Base-by-base conservation (phyloP, 495 filamentous ascomycete genomes). In the Xylaria acuta region DNA sequence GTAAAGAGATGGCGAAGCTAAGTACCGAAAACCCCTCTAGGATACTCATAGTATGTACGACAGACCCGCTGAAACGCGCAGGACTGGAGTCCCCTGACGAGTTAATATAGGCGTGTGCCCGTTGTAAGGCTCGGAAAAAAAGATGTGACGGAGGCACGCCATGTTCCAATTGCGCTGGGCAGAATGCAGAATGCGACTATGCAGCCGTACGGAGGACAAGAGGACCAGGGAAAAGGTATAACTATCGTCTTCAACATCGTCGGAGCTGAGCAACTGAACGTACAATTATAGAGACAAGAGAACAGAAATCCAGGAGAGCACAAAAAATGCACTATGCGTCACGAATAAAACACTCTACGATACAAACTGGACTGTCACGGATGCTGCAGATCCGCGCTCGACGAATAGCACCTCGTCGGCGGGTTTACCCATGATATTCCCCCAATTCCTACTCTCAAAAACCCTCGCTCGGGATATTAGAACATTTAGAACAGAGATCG, bases 111-210 rank as follows among this genome's bases (percentile, higher is more conserved):
- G 65, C 65, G 0, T 68, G 65, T 32, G 20, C 20, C 20, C 47
- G 47, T 6, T 68, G 65, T n/a, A 68, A 68, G 65, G 14, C n/a
- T 40, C 65, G 45, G 32, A 83, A 81, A 74, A 77, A 80, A 43
- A 80, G 78, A 67, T 83, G 81, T 71, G 77, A 76, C 22, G 81
- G 81, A 3, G 43, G 25, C 0, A 71, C 60, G 32, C 81, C 81
- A 30, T 83, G 81, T 72, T 64, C 58, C 1, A 82, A 82, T 47
- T 83, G 81, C 41, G 64, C 71, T 25, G 20, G 14, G 32, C 32
- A 56, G n/a, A 56, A 68, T 22, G 65, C 65, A 20, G 65, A 56
- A 40, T 68, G 65, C 47, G 41, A 1, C 8, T 68, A 68, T 30
- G 47, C 65, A 40, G 30, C n/a, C 2, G 47, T 56, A 22, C 20